phyloP scores from a whole-genome alignment of 768 basidiomycete species.

The Auriscalpium orientale region DNA sequence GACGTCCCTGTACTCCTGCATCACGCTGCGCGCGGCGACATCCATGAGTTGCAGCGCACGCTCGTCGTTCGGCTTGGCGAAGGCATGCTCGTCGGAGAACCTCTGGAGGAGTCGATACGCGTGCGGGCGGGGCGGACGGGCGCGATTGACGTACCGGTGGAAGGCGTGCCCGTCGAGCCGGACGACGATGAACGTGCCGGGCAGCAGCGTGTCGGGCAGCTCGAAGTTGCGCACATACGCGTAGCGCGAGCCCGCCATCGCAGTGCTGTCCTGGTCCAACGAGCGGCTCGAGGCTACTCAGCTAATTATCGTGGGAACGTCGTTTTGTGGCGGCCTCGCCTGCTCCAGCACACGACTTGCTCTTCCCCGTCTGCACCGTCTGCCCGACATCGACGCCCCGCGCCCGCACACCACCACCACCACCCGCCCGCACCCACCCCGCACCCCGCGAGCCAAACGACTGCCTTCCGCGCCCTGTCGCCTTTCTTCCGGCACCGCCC shows the following conservation, averaged over 20 bases:
- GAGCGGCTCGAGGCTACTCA: neutral
- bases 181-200: conserved; percentile 75
- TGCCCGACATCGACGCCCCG: neutral
- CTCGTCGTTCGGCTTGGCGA: conserved; percentile 87
- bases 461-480: conserved; percentile 16
- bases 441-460: neutral
- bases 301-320: neutral
- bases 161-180: conserved; percentile 92
- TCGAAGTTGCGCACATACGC: conserved; percentile 89
- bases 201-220: conserved; percentile 78
- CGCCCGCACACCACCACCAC: conserved; percentile 10
- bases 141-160: conserved; percentile 56
- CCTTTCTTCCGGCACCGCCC: conserved; percentile 60
- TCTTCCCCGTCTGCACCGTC: neutral
- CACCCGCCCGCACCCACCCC: conserved; percentile 3
- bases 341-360: neutral
- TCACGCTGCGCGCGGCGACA: conserved; percentile 69
- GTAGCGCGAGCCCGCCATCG: conserved; percentile 90
- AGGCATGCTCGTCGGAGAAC: conserved; percentile 77
- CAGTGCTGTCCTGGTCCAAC: neutral
- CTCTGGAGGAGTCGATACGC: conserved; percentile 30
- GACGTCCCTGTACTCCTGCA: conserved; percentile 80
- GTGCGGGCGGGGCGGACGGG: neutral
- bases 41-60: conserved; percentile 90
- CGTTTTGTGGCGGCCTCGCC: neutral